Percentiles rank a stretch among this genome's conserved stretches.
Evolutionary conservation across 2,329 filamentous ascomycete species (phyloP).

Genomic region (Geosmithia putterillii): DNA sequence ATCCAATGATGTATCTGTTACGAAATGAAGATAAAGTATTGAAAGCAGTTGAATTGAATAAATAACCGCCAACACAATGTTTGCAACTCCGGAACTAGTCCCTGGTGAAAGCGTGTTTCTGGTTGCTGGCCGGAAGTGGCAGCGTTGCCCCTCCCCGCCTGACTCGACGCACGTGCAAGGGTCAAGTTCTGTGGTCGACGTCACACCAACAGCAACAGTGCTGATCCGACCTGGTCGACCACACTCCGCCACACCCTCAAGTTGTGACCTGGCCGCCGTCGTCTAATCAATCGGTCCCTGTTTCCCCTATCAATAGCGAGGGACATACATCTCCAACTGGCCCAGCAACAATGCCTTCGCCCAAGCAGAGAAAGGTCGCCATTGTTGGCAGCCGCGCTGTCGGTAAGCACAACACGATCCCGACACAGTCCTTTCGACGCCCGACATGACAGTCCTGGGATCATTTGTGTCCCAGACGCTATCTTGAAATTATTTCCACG

Average conservation of each 20-base stretch:
- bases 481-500: background rate
- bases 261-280: background rate
- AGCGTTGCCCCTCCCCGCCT: background rate
- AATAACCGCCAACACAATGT: background rate
- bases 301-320: background rate
- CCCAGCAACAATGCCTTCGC: slow-evolving; percentile 42
- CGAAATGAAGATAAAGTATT: background rate
- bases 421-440: background rate
- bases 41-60: background rate
- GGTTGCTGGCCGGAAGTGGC: background rate
- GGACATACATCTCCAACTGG: background rate
- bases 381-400: slow-evolving; percentile 92
- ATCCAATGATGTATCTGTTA: background rate
- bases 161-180: background rate
- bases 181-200: background rate
- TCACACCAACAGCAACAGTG: background rate
- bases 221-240: background rate
- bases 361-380: slow-evolving; percentile 88
- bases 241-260: background rate
- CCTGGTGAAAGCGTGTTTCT: background rate
- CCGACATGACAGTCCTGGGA: background rate
- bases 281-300: background rate
- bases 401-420: slow-evolving; percentile 19
- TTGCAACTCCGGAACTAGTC: background rate
- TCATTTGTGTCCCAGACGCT: background rate